Evolutionary conservation across 176 grass and related monocot species (phyloP).

Genomic region (Olyra latifolia): DNA sequence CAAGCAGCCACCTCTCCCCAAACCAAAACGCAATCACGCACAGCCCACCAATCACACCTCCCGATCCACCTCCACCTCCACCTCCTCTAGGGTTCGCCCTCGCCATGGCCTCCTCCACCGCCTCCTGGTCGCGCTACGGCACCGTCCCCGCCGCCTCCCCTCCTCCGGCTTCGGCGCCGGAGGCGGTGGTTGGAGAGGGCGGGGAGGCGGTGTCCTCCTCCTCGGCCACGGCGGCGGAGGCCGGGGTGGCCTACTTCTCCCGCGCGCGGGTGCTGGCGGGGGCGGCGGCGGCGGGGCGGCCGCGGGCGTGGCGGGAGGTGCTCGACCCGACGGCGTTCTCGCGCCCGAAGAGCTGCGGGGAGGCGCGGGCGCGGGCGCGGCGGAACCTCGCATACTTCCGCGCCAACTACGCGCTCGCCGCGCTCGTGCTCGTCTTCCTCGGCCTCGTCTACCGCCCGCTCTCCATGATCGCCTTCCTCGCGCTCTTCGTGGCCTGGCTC

Average conservation of each 20-base stretch:
- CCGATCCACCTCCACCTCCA: slow-evolving; percentile 11
- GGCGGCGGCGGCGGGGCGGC: slow-evolving; percentile 51
- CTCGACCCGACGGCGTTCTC: slow-evolving; percentile 62
- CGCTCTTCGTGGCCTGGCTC: slow-evolving; percentile 71
- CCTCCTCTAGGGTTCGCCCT: slow-evolving; percentile 16
- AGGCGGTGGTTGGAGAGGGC: neutral
- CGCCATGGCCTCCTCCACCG: slow-evolving; percentile 50
- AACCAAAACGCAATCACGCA: neutral
- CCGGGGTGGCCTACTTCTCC: slow-evolving; percentile 61
- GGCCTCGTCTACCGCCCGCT: slow-evolving; percentile 70
- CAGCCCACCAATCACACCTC: neutral
- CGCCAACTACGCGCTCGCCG: slow-evolving; percentile 73
- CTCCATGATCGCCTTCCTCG: slow-evolving; percentile 74
- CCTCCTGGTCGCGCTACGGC: slow-evolving; percentile 61
- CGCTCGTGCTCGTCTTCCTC: slow-evolving; percentile 59
- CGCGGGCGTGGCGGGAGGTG: slow-evolving; percentile 75
- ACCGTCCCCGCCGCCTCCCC: slow-evolving; percentile 43
- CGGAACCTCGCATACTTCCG: slow-evolving; percentile 94
- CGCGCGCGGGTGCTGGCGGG: slow-evolving; percentile 53
- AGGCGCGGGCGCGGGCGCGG: slow-evolving; percentile 57
- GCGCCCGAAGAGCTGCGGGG: slow-evolving; percentile 64
- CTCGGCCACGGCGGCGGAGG: slow-evolving; percentile 34
- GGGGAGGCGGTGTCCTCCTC: slow-evolving; percentile 16
- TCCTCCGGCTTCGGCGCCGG: slow-evolving; percentile 4
- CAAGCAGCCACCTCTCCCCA: neutral